These are phyloP conservation scores for Peribolospora kevripleyi DNA, from an alignment of 768 basidiomycete genomes.

Conservation along the genomic window DNA sequence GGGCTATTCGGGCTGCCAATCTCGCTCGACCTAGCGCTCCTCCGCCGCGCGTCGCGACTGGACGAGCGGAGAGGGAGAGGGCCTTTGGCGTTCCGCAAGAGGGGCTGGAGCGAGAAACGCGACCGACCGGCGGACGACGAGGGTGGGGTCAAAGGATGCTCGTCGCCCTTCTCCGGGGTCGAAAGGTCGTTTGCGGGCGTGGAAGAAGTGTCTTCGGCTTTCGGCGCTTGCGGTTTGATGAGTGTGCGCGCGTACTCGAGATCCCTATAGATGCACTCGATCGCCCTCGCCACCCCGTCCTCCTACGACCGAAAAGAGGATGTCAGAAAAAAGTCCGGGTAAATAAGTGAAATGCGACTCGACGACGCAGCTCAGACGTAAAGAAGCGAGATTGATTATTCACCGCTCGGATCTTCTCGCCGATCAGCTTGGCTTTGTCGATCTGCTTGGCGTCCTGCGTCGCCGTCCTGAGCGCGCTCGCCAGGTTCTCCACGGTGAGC, in stretches of 20 bases:
- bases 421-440: slow-evolving; percentile 53
- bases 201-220: background rate
- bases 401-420: slow-evolving; percentile 66
- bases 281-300: slow-evolving; percentile 75
- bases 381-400: slow-evolving; percentile 11
- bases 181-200: too few relatives aligned
- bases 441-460: slow-evolving; percentile 79
- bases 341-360: background rate
- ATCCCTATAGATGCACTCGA: slow-evolving; percentile 89
- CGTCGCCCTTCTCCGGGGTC: too few relatives aligned
- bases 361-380: background rate
- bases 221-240: slow-evolving; percentile 33
- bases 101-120: too few relatives aligned
- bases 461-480: slow-evolving; percentile 52
- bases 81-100: too few relatives aligned
- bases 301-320: slow-evolving; percentile 30
- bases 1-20: too few relatives aligned
- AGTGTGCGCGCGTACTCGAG: slow-evolving; percentile 77
- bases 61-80: too few relatives aligned
- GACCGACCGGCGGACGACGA: too few relatives aligned
- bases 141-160: too few relatives aligned
- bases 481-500: slow-evolving; percentile 50
- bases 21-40: too few relatives aligned
- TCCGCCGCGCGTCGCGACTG: too few relatives aligned
- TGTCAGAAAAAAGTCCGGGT: background rate